Percentiles rank a stretch among this genome's conserved stretches.
phyloP scores from a whole-genome alignment of 306 rosid genomes.

The Lathyrus tuberosus region DNA sequence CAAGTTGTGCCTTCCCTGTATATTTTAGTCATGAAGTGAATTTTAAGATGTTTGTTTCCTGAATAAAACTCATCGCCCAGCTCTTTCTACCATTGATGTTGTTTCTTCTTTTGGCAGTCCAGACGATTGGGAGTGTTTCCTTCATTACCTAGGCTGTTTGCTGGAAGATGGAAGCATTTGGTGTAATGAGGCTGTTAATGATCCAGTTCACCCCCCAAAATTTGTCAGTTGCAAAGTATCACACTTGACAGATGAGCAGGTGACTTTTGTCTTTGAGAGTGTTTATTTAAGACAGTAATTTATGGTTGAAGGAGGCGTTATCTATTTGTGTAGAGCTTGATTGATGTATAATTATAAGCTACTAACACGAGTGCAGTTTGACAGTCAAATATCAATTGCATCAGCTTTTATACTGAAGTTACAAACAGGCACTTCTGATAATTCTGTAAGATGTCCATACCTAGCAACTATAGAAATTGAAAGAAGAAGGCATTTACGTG shows the following conservation, averaged over 20 bases:
- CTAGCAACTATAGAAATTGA: slow-evolving; percentile 89
- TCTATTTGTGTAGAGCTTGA: slow-evolving; percentile 36
- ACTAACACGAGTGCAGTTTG: slow-evolving; percentile 70
- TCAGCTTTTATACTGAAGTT: slow-evolving; percentile 65
- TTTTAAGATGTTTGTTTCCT: slow-evolving; percentile 22
- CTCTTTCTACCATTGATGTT: slow-evolving; percentile 42
- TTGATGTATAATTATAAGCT: slow-evolving; percentile 28
- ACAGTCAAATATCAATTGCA: slow-evolving; percentile 75
- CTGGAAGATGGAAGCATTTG: slow-evolving; percentile 89
- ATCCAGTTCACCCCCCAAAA: slow-evolving; percentile 67
- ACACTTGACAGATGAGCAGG: slow-evolving; percentile 77
- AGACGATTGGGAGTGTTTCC: slow-evolving; percentile 96
- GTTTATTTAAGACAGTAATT: slow-evolving; percentile 25
- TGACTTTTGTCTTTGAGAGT: slow-evolving; percentile 38
- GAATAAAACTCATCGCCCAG: not conserved
- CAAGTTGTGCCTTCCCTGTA: not conserved
- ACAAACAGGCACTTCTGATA: slow-evolving; percentile 51
- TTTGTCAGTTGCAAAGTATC: slow-evolving; percentile 66
- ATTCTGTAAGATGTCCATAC: slow-evolving; percentile 70
- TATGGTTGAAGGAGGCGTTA: slow-evolving; percentile 24
- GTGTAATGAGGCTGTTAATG: slow-evolving; percentile 51
- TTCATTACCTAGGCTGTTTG: slow-evolving; percentile 92
- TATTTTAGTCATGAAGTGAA: slow-evolving; percentile 25
- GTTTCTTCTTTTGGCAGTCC: slow-evolving; percentile 76
- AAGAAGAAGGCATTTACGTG: slow-evolving; percentile 71